Conservation (phyloP, 768 basidiomycete genomes). For the Phylloporus sp. region DNA sequence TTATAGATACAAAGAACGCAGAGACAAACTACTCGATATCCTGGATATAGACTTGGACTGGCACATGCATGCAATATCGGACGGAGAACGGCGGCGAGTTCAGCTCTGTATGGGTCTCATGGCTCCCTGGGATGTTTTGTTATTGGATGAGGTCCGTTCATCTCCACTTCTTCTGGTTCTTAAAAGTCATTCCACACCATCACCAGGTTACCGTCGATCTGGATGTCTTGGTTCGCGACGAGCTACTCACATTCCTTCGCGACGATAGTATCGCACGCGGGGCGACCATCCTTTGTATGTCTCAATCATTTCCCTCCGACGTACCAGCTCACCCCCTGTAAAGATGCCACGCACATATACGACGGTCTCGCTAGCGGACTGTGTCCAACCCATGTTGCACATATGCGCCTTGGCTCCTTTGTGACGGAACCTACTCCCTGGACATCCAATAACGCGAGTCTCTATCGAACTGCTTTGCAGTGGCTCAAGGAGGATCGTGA, state of each 20-base stretch:
- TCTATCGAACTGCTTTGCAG: slow-evolving; percentile 73
- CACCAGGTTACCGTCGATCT: slow-evolving; percentile 90
- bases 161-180: not conserved
- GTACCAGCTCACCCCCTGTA: slow-evolving; percentile 3
- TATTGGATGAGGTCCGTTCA: slow-evolving; percentile 80
- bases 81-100: slow-evolving; percentile 89
- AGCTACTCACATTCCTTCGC: slow-evolving; percentile 84
- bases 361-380: slow-evolving; percentile 65
- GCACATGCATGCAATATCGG: slow-evolving; percentile 94
- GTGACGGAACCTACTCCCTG: slow-evolving; percentile 64
- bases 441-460: slow-evolving; percentile 42
- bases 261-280: slow-evolving; percentile 72
- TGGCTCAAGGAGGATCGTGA: slow-evolving; percentile 88
- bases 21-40: slow-evolving; percentile 83
- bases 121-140: slow-evolving; percentile 87
- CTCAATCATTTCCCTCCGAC: not conserved
- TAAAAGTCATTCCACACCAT: not conserved
- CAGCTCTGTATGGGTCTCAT: slow-evolving; percentile 97
- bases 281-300: slow-evolving; percentile 83
- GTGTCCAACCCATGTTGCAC: slow-evolving; percentile 93
- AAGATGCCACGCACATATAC: slow-evolving; percentile 96
- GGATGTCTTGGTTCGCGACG: slow-evolving; percentile 90
- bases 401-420: slow-evolving; percentile 82
- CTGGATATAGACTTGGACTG: slow-evolving; percentile 94
- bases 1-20: slow-evolving; percentile 84